phyloP scores from a whole-genome alignment of 140 eudicot species.

The Cichorium intybus region DNA sequence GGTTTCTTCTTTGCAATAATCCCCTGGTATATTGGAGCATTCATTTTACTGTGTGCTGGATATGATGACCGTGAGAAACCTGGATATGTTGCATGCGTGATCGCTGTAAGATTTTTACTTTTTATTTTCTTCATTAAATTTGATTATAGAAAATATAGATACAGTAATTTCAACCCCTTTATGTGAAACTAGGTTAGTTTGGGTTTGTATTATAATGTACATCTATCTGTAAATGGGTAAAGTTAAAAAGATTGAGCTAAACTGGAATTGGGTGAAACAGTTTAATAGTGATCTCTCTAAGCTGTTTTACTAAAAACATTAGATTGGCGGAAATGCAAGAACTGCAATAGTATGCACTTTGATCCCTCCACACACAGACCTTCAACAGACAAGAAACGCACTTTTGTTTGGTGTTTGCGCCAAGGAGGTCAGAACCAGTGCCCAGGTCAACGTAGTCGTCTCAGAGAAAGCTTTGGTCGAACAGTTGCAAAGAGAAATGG shows the following conservation, averaged over 20 bases:
- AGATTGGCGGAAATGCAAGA: conserved; percentile 95
- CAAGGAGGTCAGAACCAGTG: conserved; percentile 73
- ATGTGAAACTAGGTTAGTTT: too few relatives aligned
- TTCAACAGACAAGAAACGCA: conserved; percentile 95
- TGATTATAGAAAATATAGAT: too few relatives aligned
- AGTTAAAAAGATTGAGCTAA: too few relatives aligned
- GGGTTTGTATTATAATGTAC: too few relatives aligned
- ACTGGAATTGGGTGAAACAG: too few relatives aligned
- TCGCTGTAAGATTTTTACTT: conserved; percentile 82
- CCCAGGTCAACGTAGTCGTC: conserved; percentile 69
- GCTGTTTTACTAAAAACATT: too few relatives aligned
- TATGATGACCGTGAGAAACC: conserved; percentile 82
- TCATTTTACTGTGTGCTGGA: conserved; percentile 63
- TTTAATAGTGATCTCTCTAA: too few relatives aligned
- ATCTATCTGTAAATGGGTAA: too few relatives aligned
- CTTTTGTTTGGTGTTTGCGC: conserved; percentile 87
- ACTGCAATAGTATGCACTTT: conserved; percentile 92
- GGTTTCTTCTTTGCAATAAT: conserved; percentile 85
- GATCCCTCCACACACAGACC: conserved; percentile 85
- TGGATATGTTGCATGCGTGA: conserved; percentile 79
- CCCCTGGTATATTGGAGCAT: conserved; percentile 89
- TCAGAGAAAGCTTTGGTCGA: conserved; percentile 77
- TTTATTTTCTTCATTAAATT: too few relatives aligned
- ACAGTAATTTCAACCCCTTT: too few relatives aligned
- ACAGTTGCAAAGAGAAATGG: conserved; percentile 65